Percentiles rank a stretch among this genome's conserved stretches.
These are phyloP conservation scores for Cicer cuneatum DNA, from an alignment of 306 rosid species.

Conservation along the genomic window DNA sequence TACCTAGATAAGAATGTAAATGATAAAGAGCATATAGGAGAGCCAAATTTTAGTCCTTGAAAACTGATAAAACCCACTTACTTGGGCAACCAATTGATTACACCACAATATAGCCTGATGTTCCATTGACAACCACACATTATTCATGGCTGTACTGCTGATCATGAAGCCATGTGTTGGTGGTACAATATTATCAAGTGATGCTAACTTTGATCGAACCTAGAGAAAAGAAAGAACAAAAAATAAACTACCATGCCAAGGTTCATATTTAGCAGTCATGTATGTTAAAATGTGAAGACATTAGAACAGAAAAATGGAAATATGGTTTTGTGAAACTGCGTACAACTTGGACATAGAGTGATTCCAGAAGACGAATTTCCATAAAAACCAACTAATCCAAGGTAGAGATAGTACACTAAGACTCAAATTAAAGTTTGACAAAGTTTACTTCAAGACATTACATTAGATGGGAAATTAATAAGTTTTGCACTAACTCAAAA, in stretches of 20 bases:
- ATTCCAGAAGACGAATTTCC: conserved; percentile 26
- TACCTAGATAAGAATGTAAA: conserved; percentile 63
- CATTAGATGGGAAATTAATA: conserved; percentile 1
- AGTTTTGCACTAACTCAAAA: conserved; percentile 26
- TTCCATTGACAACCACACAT: conserved; percentile 99
- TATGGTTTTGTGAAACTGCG: conserved; percentile 21
- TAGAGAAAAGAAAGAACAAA: conserved; percentile 48
- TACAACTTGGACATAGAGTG: neutral
- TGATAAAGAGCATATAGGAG: conserved; percentile 47
- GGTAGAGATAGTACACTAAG: neutral
- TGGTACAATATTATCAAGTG: conserved; percentile 94
- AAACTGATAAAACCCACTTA: conserved; percentile 49
- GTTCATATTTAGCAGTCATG: conserved; percentile 33
- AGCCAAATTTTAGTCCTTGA: conserved; percentile 25
- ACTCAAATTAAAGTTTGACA: conserved; percentile 5
- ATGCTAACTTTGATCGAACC: conserved; percentile 83
- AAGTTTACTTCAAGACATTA: conserved; percentile 30
- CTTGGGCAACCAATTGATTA: conserved; percentile 93
- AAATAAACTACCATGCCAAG: conserved; percentile 33
- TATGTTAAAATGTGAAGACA: conserved; percentile 23
- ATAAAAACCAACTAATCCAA: neutral
- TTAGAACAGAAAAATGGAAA: conserved; percentile 10
- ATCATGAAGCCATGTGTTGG: conserved; percentile 97
- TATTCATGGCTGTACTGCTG: conserved; percentile 89
- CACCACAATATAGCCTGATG: conserved; percentile 99